Percentiles rank a stretch among this genome's conserved stretches.
These are phyloP conservation scores for Xylariaceae sp. DNA, from an alignment of 2,329 filamentous ascomycete species.

Conservation along the genomic window DNA sequence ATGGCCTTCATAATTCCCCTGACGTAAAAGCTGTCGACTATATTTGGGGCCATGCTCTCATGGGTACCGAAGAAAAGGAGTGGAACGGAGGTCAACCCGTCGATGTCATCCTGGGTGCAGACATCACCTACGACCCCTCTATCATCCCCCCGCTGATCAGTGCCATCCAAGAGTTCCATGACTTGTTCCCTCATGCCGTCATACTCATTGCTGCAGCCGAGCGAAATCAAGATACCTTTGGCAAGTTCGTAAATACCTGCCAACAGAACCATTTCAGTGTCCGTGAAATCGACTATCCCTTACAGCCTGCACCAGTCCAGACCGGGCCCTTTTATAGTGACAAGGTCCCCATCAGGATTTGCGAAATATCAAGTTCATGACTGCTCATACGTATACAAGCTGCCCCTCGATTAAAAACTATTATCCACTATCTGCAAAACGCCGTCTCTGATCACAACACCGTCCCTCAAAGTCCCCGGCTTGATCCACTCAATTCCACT, in stretches of 20 bases:
- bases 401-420: too few species aligned
- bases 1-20: slow-evolving; percentile 52
- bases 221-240: slow-evolving; percentile 66
- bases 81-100: slow-evolving; percentile 46
- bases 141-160: slow-evolving; percentile 61
- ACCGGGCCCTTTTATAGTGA: slow-evolving; percentile 62
- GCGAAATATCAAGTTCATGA: too few species aligned
- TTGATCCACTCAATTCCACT: too few species aligned
- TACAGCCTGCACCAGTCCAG: slow-evolving; percentile 41
- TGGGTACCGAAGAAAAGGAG: slow-evolving; percentile 52
- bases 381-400: too few species aligned
- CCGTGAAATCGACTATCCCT: slow-evolving; percentile 39
- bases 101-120: slow-evolving; percentile 69
- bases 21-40: slow-evolving; percentile 51
- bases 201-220: slow-evolving; percentile 68
- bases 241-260: slow-evolving; percentile 59
- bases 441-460: too few species aligned
- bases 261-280: slow-evolving; percentile 43
- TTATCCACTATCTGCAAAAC: too few species aligned
- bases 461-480: too few species aligned
- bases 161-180: slow-evolving; percentile 61
- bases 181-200: slow-evolving; percentile 49
- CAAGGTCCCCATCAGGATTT: slow-evolving; percentile 56
- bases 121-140: slow-evolving; percentile 70
- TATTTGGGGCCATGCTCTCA: slow-evolving; percentile 60